Base-by-base conservation (phyloP, 306 rosid genomes). In the Begonia loranthoides region DNA sequence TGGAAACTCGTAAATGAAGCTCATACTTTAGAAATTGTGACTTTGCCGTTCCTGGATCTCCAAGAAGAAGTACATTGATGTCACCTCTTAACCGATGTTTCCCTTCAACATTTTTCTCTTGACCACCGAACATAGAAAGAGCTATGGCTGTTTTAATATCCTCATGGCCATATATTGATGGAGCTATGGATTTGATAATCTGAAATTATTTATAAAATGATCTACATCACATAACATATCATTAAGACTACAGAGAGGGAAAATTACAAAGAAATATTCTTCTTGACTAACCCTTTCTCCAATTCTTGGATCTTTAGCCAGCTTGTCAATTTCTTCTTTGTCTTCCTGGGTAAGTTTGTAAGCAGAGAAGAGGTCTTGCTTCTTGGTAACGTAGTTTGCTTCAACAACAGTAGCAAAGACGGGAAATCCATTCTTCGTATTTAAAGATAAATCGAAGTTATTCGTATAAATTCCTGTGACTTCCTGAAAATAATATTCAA, bases 21-120 rank as follows among this genome's bases (percentile, higher is more conserved):
- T 76, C 83, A 67, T 78, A 90, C 99, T 90, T 90, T 13, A 90
- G 94, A 86, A 90, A 90, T 66, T 90, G 99, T 15, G 99, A 90
- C 70, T 90, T 90, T n/a, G 95, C 99, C 4, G 99, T 90, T 55
- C 99, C 99, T 11, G 99, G 99, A 68, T 90, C 99, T 41, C 99
- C 99, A 0, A 90, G 78, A 49, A 90, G 87, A 65, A 90, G 99
- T 58, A 90, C 87, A 67, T 90, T 90, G 55, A 90, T 86, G 69
- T 90, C 99, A 48, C 99, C 99, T 49, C 95, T 73, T 15, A 86
- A 60, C 38, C 99, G 60, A 56, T 90, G 99, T 47, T 86, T 90
- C 56, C 99, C 99, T 60, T 80, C 76, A 36, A 76, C 93, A 76
- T 82, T 90, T 61, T 90, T 90, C 63, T 86, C 99, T 69, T 80